Evolutionary conservation across 768 basidiomycete species (phyloP).

Genomic region (Trametes cubensis): DNA sequence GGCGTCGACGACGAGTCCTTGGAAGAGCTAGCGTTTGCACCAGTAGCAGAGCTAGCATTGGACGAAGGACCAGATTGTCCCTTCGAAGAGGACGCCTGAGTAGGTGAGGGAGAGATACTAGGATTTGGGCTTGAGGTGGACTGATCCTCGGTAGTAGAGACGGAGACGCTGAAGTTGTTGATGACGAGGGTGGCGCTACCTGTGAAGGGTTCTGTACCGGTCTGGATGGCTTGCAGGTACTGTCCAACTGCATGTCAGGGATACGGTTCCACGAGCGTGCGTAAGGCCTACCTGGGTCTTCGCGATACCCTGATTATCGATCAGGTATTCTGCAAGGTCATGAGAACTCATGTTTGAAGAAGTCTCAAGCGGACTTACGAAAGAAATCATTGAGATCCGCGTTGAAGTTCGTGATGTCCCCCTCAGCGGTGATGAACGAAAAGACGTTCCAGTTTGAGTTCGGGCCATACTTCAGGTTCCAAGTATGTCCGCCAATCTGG

Average conservation of each 20-base stretch:
- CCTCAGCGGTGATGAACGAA: conserved; percentile 53
- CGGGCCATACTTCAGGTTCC: conserved; percentile 60
- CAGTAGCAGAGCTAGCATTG: background rate
- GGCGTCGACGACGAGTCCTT: background rate
- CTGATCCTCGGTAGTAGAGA: conserved; percentile 23
- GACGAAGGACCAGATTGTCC: background rate
- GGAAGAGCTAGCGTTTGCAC: background rate
- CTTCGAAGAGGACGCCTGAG: background rate
- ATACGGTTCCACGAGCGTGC: background rate
- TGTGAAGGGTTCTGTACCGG: conserved; percentile 58
- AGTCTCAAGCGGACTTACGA: conserved; percentile 38
- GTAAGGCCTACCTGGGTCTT: conserved; percentile 42
- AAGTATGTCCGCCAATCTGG: conserved; percentile 50
- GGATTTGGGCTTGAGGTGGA: conserved; percentile 6
- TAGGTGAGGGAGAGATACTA: background rate
- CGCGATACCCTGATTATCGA: conserved; percentile 48
- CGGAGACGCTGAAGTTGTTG: conserved; percentile 43
- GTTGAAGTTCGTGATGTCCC: conserved; percentile 52
- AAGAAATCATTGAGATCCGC: conserved; percentile 59
- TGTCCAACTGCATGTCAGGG: conserved; percentile 22
- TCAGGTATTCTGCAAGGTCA: conserved; percentile 46
- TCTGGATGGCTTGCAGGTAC: conserved; percentile 57
- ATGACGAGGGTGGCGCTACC: conserved; percentile 52
- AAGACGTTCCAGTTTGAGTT: conserved; percentile 60
- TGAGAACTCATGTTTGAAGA: background rate